Conservation (phyloP, 768 basidiomycete genomes). For the Auricularia cornea region DNA sequence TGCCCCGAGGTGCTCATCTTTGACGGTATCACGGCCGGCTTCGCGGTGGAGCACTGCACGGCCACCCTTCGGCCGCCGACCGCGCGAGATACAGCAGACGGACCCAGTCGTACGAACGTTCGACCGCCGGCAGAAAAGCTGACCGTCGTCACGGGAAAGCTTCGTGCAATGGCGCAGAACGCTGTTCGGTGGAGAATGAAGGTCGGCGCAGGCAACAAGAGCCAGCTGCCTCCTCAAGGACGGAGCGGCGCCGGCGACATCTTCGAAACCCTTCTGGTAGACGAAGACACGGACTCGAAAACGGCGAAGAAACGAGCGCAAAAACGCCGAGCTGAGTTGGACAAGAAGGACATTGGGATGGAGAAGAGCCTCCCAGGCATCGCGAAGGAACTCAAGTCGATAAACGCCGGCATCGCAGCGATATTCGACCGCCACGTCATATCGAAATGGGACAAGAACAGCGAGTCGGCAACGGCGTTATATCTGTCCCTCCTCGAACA, state of each 20-base stretch:
- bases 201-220: not conserved
- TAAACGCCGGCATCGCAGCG: not conserved
- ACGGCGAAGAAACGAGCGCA: not conserved
- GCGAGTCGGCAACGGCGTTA: not conserved
- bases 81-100: too few relatives aligned
- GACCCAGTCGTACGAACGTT: too few relatives aligned
- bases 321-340: not conserved
- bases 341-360: not conserved
- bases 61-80: not conserved
- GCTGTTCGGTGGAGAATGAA: not conserved
- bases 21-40: slow-evolving; percentile 6
- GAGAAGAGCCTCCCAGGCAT: not conserved
- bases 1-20: slow-evolving; percentile 10
- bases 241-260: not conserved
- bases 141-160: not conserved
- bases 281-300: not conserved
- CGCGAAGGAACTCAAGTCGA: not conserved
- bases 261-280: not conserved
- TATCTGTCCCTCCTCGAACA: not conserved
- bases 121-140: not conserved
- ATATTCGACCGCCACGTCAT: not conserved
- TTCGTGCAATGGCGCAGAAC: not conserved
- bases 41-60: not conserved
- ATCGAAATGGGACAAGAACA: not conserved
- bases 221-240: not conserved